These are phyloP conservation scores for Leucocoprinus birnbaumii DNA, from an alignment of 768 basidiomycete species.

Conservation along the genomic window DNA sequence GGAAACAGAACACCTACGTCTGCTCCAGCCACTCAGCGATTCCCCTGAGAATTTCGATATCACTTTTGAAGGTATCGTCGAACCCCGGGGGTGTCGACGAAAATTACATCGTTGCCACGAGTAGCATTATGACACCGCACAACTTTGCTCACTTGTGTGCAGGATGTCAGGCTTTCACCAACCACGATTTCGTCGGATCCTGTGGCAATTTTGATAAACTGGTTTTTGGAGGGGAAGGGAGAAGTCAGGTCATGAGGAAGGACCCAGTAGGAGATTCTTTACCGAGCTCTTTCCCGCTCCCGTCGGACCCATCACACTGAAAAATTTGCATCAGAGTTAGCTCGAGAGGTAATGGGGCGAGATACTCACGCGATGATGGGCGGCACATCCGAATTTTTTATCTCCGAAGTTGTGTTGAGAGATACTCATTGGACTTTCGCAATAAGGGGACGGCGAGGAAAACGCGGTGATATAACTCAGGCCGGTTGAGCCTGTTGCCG, in stretches of 20 bases:
- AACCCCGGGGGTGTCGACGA: slow-evolving; percentile 31
- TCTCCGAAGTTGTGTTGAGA: too few relatives aligned
- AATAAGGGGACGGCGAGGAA: too few relatives aligned
- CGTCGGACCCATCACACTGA: slow-evolving; percentile 23
- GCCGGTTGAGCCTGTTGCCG: too few relatives aligned
- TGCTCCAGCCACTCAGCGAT: slow-evolving; percentile 24
- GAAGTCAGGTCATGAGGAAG: too few relatives aligned
- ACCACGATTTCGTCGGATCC: slow-evolving; percentile 16
- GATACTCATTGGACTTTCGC: too few relatives aligned
- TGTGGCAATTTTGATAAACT: slow-evolving; percentile 24
- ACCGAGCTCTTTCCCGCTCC: slow-evolving; percentile 24
- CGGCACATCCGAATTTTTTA: background rate
- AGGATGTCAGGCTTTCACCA: slow-evolving; percentile 21
- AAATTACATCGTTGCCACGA: slow-evolving; percentile 16
- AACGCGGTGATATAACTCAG: too few relatives aligned
- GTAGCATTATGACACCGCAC: slow-evolving; percentile 16
- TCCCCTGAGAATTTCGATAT: slow-evolving; percentile 19
- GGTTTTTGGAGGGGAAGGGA: too few relatives aligned
- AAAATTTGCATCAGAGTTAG: background rate
- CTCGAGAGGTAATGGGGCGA: too few relatives aligned
- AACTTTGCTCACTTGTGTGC: slow-evolving; percentile 19
- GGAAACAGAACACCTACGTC: slow-evolving; percentile 16
- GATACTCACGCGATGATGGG: slow-evolving; percentile 18
- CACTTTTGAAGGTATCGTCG: slow-evolving; percentile 21
- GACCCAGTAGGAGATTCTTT: too few relatives aligned